phyloP scores from a whole-genome alignment of 805 yeast genomes.

The Lipomyces starkeyi region DNA sequence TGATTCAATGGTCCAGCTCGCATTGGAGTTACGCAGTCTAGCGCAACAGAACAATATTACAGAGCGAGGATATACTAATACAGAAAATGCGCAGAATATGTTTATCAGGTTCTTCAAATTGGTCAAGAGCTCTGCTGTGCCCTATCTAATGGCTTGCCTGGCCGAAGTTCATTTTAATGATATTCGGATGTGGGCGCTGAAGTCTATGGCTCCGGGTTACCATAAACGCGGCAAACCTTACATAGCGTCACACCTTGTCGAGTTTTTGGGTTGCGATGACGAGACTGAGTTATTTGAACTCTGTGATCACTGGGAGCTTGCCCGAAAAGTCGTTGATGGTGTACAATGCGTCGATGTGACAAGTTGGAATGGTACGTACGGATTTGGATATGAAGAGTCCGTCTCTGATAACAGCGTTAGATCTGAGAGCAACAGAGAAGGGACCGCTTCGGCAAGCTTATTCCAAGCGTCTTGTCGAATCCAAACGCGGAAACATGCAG shows the following conservation, averaged over 20 bases:
- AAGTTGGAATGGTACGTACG: slow-evolving; percentile 48
- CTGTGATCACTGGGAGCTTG: slow-evolving; percentile 68
- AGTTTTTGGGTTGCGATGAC: slow-evolving; percentile 71
- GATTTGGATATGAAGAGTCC: neutral
- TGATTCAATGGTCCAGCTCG: slow-evolving; percentile 67
- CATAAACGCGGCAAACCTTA: slow-evolving; percentile 76
- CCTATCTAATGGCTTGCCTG: slow-evolving; percentile 73
- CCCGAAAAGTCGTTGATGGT: slow-evolving; percentile 49
- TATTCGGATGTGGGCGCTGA: slow-evolving; percentile 73
- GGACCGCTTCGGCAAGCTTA: slow-evolving; percentile 57
- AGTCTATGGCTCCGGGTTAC: slow-evolving; percentile 54
- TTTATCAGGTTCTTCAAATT: slow-evolving; percentile 69
- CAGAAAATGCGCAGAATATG: slow-evolving; percentile 65
- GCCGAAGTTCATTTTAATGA: slow-evolving; percentile 82
- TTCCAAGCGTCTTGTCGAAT: slow-evolving; percentile 51
- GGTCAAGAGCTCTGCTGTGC: slow-evolving; percentile 57
- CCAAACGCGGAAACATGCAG: slow-evolving; percentile 44
- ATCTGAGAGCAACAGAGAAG: slow-evolving; percentile 45
- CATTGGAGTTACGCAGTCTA: slow-evolving; percentile 70
- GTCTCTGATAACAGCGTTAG: neutral
- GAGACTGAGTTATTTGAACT: slow-evolving; percentile 59
- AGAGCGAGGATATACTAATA: slow-evolving; percentile 55
- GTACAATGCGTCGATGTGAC: slow-evolving; percentile 51
- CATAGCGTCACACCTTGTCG: slow-evolving; percentile 54
- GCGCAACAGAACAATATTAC: slow-evolving; percentile 62